Evolutionary conservation across 768 basidiomycete species (phyloP).

Genomic region (Coprinopsis cinerea): DNA sequence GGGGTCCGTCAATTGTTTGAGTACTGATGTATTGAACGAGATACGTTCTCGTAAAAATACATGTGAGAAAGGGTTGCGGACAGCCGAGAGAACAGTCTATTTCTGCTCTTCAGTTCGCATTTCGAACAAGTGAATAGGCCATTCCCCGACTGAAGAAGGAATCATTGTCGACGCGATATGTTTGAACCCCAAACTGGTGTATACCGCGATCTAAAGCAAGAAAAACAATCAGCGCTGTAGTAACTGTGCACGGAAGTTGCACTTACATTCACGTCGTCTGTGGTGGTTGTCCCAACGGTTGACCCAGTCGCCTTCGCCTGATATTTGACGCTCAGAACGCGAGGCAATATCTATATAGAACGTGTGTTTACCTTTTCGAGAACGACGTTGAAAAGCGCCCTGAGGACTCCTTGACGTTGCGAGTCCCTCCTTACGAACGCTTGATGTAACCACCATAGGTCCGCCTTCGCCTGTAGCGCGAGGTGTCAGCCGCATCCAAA

Average conservation of each 20-base stretch:
- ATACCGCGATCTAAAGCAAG: slow-evolving; percentile 16
- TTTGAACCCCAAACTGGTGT: slow-evolving; percentile 16
- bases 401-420: slow-evolving; percentile 21
- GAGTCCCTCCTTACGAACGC: slow-evolving; percentile 21
- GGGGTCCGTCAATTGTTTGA: too few relatives aligned
- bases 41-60: too few relatives aligned
- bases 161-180: slow-evolving; percentile 17
- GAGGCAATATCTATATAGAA: neutral
- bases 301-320: slow-evolving; percentile 15
- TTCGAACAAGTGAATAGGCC: slow-evolving; percentile 20
- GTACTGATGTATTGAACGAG: too few relatives aligned
- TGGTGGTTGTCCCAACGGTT: slow-evolving; percentile 16
- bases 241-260: too few relatives aligned
- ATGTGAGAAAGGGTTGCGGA: neutral
- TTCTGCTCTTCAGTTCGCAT: slow-evolving; percentile 13
- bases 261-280: slow-evolving; percentile 18
- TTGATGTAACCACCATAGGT: slow-evolving; percentile 26
- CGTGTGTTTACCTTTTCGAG: slow-evolving; percentile 22
- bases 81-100: neutral
- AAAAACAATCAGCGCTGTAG: neutral
- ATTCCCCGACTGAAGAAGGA: slow-evolving; percentile 23
- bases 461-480: slow-evolving; percentile 18
- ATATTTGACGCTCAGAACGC: neutral
- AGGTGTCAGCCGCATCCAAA: neutral
- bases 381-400: slow-evolving; percentile 20